Conservation (phyloP, 1,284 basidiomycete genomes). For the Salmacisia buchloeana region DNA sequence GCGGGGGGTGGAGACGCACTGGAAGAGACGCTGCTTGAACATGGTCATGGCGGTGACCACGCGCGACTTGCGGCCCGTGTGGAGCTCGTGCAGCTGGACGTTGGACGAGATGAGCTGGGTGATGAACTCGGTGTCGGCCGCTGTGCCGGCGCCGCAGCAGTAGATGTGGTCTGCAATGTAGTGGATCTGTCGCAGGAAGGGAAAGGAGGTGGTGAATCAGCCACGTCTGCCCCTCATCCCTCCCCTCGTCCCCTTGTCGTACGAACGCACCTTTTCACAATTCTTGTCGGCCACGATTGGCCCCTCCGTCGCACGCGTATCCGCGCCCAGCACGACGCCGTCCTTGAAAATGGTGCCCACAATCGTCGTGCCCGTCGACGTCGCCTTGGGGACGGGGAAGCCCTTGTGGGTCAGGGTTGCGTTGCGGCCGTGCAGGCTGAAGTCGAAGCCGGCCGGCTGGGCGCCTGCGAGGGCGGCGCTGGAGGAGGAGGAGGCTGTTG, state of each 20-base stretch:
- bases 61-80: conserved; percentile 55
- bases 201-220: not conserved
- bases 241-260: not conserved
- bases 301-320: conserved; percentile 91
- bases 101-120: conserved; percentile 47
- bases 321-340: conserved; percentile 90
- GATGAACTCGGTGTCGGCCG: conserved; percentile 91
- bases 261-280: conserved; percentile 79
- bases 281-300: conserved; percentile 98
- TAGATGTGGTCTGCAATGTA: conserved; percentile 66
- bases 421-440: conserved; percentile 70
- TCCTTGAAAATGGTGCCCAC: conserved; percentile 82
- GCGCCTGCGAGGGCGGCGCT: not conserved
- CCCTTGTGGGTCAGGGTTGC: conserved; percentile 66
- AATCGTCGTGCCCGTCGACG: conserved; percentile 85
- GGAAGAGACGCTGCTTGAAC: conserved; percentile 81
- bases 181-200: conserved; percentile 64
- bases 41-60: conserved; percentile 98
- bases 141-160: conserved; percentile 97
- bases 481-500: not conserved
- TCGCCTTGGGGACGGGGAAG: conserved; percentile 55
- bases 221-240: not conserved
- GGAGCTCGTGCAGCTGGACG: conserved; percentile 48
- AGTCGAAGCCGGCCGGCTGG: conserved; percentile 78
- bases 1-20: conserved; percentile 58